phyloP scores from a whole-genome alignment of 768 basidiomycete genomes.

The Boletus rufocinnamomeus region DNA sequence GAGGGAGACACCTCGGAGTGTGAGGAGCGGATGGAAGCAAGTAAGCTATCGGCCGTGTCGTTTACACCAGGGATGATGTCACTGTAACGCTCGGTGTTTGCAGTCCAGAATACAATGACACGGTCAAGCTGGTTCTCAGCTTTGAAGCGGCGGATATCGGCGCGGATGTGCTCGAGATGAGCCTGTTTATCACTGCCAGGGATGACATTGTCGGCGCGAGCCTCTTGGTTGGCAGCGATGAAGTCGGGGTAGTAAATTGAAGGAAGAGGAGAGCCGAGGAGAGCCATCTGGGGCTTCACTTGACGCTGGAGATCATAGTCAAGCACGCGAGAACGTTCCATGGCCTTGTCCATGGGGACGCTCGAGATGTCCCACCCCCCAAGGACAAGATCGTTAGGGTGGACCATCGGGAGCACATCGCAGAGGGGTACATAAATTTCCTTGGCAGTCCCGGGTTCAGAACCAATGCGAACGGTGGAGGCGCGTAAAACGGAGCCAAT shows the following conservation, averaged over 20 bases:
- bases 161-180: conserved; percentile 89
- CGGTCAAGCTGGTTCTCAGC: conserved; percentile 77
- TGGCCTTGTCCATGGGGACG: conserved; percentile 82
- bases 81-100: conserved; percentile 98
- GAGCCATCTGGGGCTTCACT: conserved; percentile 81
- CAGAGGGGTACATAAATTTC: conserved; percentile 94
- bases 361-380: conserved; percentile 99
- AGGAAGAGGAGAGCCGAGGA: conserved; percentile 81
- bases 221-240: conserved; percentile 97
- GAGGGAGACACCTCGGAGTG: conserved; percentile 97
- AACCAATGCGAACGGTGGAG: conserved; percentile 90
- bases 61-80: conserved; percentile 94
- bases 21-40: conserved; percentile 77
- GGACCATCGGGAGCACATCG: conserved; percentile 95
- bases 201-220: conserved; percentile 91
- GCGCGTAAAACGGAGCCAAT: conserved; percentile 96
- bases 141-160: conserved; percentile 96
- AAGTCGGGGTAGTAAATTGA: conserved; percentile 98
- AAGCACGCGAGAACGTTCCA: conserved; percentile 90
- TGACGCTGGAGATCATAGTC: conserved; percentile 98
- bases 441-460: conserved; percentile 75
- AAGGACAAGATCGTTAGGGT: conserved; percentile 96
- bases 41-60: conserved; percentile 87
- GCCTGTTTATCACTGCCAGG: conserved; percentile 84
- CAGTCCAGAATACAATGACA: conserved; percentile 96